These are phyloP conservation scores for Mycena sp. DNA, from an alignment of 1,284 basidiomycete genomes.

Conservation along the genomic window DNA sequence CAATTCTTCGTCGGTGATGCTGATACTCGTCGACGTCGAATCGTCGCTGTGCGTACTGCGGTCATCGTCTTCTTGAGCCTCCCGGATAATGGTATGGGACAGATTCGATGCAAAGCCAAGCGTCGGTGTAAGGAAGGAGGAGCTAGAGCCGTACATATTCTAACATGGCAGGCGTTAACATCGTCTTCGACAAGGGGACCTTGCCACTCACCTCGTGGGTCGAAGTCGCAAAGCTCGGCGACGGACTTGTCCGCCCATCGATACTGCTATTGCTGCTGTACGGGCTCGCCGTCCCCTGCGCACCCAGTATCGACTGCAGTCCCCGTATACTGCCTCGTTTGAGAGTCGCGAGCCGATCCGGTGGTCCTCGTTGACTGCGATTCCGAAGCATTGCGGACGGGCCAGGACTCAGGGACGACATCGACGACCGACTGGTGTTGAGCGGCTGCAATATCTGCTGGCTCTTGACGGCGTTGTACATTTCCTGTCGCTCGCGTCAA, in stretches of 20 bases:
- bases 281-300: slow-evolving; percentile 67
- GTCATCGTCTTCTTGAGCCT: slow-evolving; percentile 92
- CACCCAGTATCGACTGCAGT: slow-evolving; percentile 78
- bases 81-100: slow-evolving; percentile 95
- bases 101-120: slow-evolving; percentile 96
- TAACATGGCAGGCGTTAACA: slow-evolving; percentile 25
- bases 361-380: slow-evolving; percentile 72
- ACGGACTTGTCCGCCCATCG: slow-evolving; percentile 88
- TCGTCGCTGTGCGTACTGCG: slow-evolving; percentile 72
- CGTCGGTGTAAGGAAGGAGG: slow-evolving; percentile 77
- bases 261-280: slow-evolving; percentile 84
- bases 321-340: slow-evolving; percentile 93
- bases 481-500: too few species aligned
- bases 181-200: too few species aligned
- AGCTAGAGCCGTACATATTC: slow-evolving; percentile 60
- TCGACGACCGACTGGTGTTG: slow-evolving; percentile 58
- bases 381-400: slow-evolving; percentile 62
- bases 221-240: slow-evolving; percentile 88
- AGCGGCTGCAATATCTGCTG: slow-evolving; percentile 92
- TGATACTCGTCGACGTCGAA: slow-evolving; percentile 73
- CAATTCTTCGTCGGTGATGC: slow-evolving; percentile 93
- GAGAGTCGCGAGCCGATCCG: slow-evolving; percentile 78
- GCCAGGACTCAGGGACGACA: slow-evolving; percentile 63
- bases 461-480: slow-evolving; percentile 90
- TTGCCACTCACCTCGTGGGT: slow-evolving; percentile 83